phyloP scores from a whole-genome alignment of 805 yeast species.

The Saccharomycopsis sp. region DNA sequence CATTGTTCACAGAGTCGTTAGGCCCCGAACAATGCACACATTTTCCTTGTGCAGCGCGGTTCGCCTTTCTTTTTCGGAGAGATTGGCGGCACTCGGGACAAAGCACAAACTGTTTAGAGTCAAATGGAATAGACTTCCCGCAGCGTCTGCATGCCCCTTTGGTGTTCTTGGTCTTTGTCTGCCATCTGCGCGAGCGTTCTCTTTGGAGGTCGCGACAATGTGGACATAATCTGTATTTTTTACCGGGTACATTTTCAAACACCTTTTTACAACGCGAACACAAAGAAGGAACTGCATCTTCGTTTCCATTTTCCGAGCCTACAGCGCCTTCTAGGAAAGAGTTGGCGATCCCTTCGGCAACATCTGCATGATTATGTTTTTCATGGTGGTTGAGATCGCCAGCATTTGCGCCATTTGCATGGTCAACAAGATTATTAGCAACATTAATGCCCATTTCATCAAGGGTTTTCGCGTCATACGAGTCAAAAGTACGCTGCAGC shows the following conservation, averaged over 20 bases:
- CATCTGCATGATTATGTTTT: background rate
- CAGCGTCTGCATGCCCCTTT: conserved; percentile 62
- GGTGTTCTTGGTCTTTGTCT: conserved; percentile 50
- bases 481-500: conserved; percentile 2
- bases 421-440: conserved; percentile 1
- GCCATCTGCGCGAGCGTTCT: conserved; percentile 60
- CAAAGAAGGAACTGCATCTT: conserved; percentile 17
- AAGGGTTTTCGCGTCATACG: conserved; percentile 2
- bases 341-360: conserved; percentile 9
- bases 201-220: conserved; percentile 62
- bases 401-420: background rate
- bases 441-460: background rate
- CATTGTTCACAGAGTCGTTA: conserved; percentile 36
- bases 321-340: background rate
- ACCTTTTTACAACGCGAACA: conserved; percentile 59
- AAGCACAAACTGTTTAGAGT: conserved; percentile 46
- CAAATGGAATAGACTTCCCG: conserved; percentile 47
- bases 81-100: conserved; percentile 55
- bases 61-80: conserved; percentile 48
- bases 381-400: background rate
- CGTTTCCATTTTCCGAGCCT: background rate
- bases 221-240: conserved; percentile 48
- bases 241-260: conserved; percentile 42
- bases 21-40: conserved; percentile 68
- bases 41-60: conserved; percentile 53